Evolutionary conservation across 2,329 filamentous ascomycete genomes (phyloP), one percentile per base, ranked within the genome.

Genomic region (Phoma sp.): DNA sequence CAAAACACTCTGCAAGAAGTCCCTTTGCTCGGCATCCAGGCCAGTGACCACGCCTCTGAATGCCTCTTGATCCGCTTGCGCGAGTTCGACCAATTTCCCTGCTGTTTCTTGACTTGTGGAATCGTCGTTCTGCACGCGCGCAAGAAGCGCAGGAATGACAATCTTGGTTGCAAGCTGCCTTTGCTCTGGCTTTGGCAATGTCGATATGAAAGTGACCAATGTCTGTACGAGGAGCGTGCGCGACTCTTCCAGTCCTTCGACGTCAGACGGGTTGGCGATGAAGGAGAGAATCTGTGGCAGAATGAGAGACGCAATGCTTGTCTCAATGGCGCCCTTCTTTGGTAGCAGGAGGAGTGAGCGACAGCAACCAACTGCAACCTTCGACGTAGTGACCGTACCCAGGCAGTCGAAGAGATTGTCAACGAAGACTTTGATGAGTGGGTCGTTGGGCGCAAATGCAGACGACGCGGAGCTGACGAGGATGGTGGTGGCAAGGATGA

Each of bases 301-400:
- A 44, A 96, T 79, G 61, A 89, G 87, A 45, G 90, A 84, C 2
- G 88, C 84, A 46, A 98, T 87, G 18, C 89, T 86, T 0, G 81
- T 69, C 62, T 74, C 69, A 1, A 70, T 47, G 18, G 65, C 51
- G 2, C 55, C 79, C 46, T 84, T 78, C 62, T 77, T 65, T 47
- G 83, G 77, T 64, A 89, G 80, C 3, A 96, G 78, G 27, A 98
- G 81, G 7, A 98, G 83, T 7, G 92, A 95, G 52, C 93, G 87
- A 62, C 93, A 86, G 75, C 95, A 99, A 68, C 91, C 92, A 57
- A 91, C 89, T 1, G 95, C 92, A 51, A 97, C 93, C 68, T 90
- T 96, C 49, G 90, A 89, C 1, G 91, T 93, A 84, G 91, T 89
- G 59, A 88, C 83, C 67, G 89, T 89, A 47, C 82, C 85, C 22